Evolutionary conservation across 129 eudicot species (phyloP).

Genomic region (Pittosporum tobira): DNA sequence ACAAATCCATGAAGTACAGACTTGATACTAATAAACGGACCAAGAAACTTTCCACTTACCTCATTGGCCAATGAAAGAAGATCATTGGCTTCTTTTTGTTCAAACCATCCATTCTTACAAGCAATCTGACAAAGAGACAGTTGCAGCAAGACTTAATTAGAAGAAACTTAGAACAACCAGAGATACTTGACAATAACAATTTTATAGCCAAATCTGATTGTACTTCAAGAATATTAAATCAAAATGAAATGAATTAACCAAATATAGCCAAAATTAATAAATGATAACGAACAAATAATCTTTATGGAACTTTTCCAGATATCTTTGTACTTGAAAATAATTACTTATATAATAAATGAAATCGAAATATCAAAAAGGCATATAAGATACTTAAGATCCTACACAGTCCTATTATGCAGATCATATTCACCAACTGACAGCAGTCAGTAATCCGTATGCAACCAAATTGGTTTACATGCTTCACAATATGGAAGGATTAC

Average conservation of each 20-base stretch:
- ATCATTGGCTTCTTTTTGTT: constrained; percentile 5
- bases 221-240: background rate
- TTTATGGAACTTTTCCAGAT: background rate
- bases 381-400: no score
- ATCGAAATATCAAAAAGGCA: no score
- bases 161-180: background rate
- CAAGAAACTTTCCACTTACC: background rate
- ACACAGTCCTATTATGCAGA: no score
- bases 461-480: background rate
- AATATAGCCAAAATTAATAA: background rate
- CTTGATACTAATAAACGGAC: background rate
- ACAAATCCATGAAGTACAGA: background rate
- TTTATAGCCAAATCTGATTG: no score
- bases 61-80: constrained; percentile 7
- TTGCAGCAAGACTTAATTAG: background rate
- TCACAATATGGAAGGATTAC: background rate
- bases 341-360: no score
- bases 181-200: background rate
- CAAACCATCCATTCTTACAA: constrained; percentile 18
- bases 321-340: no score
- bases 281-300: background rate
- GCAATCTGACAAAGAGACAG: constrained; percentile 8
- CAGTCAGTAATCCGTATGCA: no score
- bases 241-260: background rate
- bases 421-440: no score